Conservation (phyloP, 148 eudicot species). For the Camellia japonica region DNA sequence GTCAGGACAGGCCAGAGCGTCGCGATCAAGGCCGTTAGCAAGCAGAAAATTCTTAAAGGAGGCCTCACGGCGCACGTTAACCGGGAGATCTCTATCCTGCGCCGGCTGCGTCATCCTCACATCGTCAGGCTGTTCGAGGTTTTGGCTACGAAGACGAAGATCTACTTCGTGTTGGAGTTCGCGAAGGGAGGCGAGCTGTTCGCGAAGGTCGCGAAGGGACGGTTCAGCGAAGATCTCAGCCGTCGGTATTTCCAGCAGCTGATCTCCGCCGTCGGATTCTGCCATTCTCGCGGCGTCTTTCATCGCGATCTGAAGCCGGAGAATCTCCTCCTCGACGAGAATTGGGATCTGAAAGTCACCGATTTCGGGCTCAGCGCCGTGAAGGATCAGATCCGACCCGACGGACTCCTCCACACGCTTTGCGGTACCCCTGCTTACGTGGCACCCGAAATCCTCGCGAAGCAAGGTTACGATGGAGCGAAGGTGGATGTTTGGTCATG, state of each 20-base stretch:
- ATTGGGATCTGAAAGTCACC: conserved; percentile 8
- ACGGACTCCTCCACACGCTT: conserved; percentile 22
- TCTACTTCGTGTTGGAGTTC: conserved; percentile 16
- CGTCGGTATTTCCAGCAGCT: conserved; percentile 16
- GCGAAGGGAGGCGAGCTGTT: conserved; percentile 17
- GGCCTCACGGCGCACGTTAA: conserved; percentile 3
- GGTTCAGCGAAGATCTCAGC: conserved; percentile 19
- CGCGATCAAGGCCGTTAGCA: conserved; percentile 12
- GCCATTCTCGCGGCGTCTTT: conserved; percentile 14
- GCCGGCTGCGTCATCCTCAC: conserved; percentile 10
- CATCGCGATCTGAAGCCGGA: conserved; percentile 13
- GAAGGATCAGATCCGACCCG: conserved; percentile 9
- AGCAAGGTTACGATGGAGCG: conserved; percentile 26
- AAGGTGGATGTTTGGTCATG: conserved; percentile 27
- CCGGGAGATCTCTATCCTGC: conserved; percentile 16
- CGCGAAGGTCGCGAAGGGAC: conserved; percentile 13
- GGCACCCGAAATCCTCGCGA: conserved; percentile 11
- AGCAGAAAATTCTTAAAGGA: not conserved
- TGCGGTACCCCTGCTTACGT: conserved; percentile 26
- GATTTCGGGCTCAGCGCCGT: conserved; percentile 20
- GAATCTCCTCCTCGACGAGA: conserved; percentile 14
- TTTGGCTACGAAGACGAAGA: conserved; percentile 11
- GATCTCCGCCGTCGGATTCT: conserved; percentile 14
- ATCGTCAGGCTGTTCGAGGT: conserved; percentile 15
- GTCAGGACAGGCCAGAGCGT: conserved; percentile 15